Evolutionary conservation across 345 rosid species (phyloP).

Genomic region (Hibiscus tridactylites): DNA sequence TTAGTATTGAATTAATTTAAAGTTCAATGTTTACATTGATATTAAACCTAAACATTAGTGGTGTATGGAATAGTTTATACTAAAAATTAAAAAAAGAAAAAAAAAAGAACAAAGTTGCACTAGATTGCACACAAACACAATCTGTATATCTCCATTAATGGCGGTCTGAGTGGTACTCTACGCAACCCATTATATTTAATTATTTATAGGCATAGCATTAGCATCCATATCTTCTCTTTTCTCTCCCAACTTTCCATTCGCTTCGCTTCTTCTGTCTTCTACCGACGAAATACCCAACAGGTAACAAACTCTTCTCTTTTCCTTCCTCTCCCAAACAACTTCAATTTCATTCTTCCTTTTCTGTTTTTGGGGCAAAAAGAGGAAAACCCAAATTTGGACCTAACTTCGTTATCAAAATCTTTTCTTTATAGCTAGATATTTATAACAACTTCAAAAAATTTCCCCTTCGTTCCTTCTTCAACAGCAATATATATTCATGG

Average conservation of each 20-base stretch:
- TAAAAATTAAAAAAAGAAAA: too few relatives aligned
- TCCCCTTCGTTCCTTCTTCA: neutral
- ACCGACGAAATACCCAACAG: neutral
- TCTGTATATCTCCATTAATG: slow-evolving; percentile 11
- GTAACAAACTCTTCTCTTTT: neutral
- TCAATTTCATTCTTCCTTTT: neutral
- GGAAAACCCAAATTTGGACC: neutral
- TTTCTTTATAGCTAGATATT: slow-evolving; percentile 7
- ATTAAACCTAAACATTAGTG: too few relatives aligned
- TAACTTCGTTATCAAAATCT: neutral
- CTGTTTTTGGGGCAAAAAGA: neutral
- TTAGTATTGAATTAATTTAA: too few relatives aligned
- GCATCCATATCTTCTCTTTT: slow-evolving; percentile 13
- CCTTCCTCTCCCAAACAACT: neutral
- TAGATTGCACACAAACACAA: too few relatives aligned
- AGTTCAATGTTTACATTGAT: too few relatives aligned
- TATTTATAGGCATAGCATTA: neutral
- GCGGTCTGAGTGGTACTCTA: slow-evolving; percentile 40
- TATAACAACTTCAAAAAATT: neutral
- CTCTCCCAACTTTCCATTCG: neutral
- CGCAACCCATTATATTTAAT: slow-evolving; percentile 37
- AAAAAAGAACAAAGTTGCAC: too few relatives aligned
- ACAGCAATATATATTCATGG: slow-evolving; percentile 32
- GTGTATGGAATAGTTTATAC: too few relatives aligned
- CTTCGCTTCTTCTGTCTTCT: neutral